phyloP scores from a whole-genome alignment of 2,329 filamentous ascomycete species.

The Fusarium succisae region DNA sequence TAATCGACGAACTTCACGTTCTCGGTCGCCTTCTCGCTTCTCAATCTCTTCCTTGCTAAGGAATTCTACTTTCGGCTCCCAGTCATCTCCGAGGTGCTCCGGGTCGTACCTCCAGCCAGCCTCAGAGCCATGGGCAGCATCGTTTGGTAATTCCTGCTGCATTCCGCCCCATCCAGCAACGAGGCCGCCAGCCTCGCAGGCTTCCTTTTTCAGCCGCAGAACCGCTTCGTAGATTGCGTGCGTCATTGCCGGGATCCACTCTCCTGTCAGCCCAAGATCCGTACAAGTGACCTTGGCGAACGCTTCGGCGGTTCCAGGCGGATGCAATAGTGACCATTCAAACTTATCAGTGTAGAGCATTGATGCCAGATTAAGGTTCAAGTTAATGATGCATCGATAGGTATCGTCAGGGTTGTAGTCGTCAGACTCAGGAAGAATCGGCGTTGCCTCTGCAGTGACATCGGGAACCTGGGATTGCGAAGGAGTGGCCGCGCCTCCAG shows the following conservation, averaged over 20 bases:
- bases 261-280: slow-evolving; percentile 86
- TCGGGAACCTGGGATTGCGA: slow-evolving; percentile 56
- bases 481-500: slow-evolving; percentile 61
- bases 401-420: slow-evolving; percentile 91
- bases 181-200: slow-evolving; percentile 89
- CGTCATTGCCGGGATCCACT: slow-evolving; percentile 94
- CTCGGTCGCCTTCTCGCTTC: slow-evolving; percentile 92
- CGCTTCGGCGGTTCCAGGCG: slow-evolving; percentile 88
- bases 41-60: slow-evolving; percentile 97
- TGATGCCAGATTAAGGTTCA: slow-evolving; percentile 92
- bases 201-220: slow-evolving; percentile 92
- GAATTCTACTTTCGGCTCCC: slow-evolving; percentile 83
- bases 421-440: slow-evolving; percentile 69
- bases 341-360: slow-evolving; percentile 96
- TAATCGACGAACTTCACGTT: slow-evolving; percentile 86
- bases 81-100: slow-evolving; percentile 84
- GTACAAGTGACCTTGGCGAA: slow-evolving; percentile 94
- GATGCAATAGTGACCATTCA: slow-evolving; percentile 94
- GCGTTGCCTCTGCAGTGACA: slow-evolving; percentile 75
- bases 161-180: slow-evolving; percentile 74
- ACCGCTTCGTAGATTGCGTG: slow-evolving; percentile 98
- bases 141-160: slow-evolving; percentile 80
- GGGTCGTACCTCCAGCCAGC: slow-evolving; percentile 97
- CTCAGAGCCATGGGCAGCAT: slow-evolving; percentile 81
- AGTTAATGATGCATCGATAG: slow-evolving; percentile 89